A percentile compares a stretch with the other conserved stretches of the same genome.
Conservation (phyloP, 352 stramenopile species). For the Pythium pyrilobum region DNA sequence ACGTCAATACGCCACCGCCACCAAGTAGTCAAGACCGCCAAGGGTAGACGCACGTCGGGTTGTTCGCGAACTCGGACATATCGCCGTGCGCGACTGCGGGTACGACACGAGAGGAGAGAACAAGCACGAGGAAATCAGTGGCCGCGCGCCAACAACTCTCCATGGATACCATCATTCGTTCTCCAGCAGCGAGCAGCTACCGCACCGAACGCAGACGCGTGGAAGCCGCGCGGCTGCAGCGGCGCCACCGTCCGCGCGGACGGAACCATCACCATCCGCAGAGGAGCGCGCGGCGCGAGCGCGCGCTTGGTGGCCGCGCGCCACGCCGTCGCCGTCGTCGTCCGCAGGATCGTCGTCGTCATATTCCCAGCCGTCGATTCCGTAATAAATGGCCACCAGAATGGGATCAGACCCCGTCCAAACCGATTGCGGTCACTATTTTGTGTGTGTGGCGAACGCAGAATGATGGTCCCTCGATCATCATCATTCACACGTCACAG, state of each 20-base stretch:
- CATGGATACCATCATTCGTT: no score
- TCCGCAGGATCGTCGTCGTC: conserved; percentile 28
- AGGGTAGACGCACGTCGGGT: conserved; percentile 43
- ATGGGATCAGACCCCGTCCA: background rate
- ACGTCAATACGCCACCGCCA: background rate
- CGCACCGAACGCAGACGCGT: conserved; percentile 37
- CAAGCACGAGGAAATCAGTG: background rate
- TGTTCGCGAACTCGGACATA: conserved; percentile 47
- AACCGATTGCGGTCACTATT: background rate
- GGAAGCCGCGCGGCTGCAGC: conserved; percentile 23
- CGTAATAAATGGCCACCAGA: conserved; percentile 8
- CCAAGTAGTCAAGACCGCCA: background rate
- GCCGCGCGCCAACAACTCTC: no score
- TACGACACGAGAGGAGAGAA: background rate
- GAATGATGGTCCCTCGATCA: conserved; percentile 21
- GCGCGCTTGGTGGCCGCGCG: background rate
- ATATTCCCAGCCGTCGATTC: background rate
- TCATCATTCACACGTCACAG: conserved; percentile 21
- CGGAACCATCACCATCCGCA: conserved; percentile 9
- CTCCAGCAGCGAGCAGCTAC: background rate
- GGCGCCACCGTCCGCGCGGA: background rate
- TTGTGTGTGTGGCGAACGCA: background rate
- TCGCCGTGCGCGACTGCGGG: conserved; percentile 41
- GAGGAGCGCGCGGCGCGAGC: background rate
- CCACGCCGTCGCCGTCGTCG: conserved; percentile 20